Conservation (phyloP, 768 basidiomycete species). For the Coprinopsis sp. region DNA sequence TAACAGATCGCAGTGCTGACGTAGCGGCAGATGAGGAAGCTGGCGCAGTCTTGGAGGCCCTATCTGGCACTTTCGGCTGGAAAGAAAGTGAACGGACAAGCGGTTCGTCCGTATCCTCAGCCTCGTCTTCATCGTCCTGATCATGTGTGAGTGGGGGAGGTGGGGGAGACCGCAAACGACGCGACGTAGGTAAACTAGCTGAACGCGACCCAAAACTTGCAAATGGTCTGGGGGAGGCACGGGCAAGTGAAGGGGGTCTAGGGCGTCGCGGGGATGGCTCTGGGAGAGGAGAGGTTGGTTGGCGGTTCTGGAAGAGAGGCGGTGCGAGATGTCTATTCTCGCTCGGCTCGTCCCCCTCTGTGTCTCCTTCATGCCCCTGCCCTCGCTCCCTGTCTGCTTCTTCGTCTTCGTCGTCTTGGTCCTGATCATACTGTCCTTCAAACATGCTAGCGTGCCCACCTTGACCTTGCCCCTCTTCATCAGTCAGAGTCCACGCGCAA, state of each 20-base stretch:
- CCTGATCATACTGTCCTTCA: neutral
- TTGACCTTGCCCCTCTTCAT: neutral
- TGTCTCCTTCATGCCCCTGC: neutral
- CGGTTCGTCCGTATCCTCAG: too few species aligned
- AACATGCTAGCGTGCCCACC: neutral
- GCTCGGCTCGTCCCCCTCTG: neutral
- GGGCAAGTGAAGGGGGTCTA: conserved; percentile 42
- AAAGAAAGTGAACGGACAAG: neutral
- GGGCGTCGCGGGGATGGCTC: conserved; percentile 49
- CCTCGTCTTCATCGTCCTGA: neutral
- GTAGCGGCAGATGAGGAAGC: too few species aligned
- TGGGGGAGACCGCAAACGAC: neutral
- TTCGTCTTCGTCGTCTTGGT: neutral
- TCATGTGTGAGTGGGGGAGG: neutral
- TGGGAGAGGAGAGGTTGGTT: conserved; percentile 63
- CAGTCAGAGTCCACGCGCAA: neutral
- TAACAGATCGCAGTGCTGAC: too few species aligned
- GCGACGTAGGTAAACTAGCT: conserved; percentile 7
- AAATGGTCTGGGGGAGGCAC: neutral
- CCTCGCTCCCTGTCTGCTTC: neutral
- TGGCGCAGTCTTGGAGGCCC: neutral
- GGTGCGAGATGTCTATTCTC: neutral
- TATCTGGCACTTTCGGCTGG: neutral
- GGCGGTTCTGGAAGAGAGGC: conserved; percentile 50
- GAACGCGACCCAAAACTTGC: neutral